Evolutionary conservation across 352 stramenopile genomes (phyloP).

Genomic region (Peronosclerospora sorghi): DNA sequence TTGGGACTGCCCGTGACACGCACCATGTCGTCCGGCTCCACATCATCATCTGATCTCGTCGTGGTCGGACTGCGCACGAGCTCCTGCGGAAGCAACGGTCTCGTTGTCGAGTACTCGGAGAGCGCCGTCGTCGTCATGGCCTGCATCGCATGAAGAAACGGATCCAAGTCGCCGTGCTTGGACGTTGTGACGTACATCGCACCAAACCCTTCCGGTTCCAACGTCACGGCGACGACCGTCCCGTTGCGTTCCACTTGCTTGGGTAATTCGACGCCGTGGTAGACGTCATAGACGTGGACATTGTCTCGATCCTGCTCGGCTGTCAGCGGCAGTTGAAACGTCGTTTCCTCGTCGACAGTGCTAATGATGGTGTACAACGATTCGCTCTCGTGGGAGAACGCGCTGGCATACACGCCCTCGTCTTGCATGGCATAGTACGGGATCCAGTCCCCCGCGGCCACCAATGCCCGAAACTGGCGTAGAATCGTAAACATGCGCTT

Average conservation of each 20-base stretch:
- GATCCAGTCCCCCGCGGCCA: conserved; percentile 33
- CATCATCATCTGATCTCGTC: neutral
- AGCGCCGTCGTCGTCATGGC: conserved; percentile 39
- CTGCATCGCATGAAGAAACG: conserved; percentile 41
- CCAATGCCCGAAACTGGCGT: conserved; percentile 39
- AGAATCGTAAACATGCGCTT: conserved; percentile 59
- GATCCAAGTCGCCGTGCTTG: conserved; percentile 11
- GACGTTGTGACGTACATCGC: conserved; percentile 29
- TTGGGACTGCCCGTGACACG: conserved; percentile 26
- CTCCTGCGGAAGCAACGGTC: conserved; percentile 29
- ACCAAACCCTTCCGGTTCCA: conserved; percentile 58
- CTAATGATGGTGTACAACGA: conserved; percentile 61
- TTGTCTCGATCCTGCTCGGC: conserved; percentile 7
- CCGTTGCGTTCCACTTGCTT: conserved; percentile 3
- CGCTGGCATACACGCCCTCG: conserved; percentile 32
- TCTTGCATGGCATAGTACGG: conserved; percentile 39
- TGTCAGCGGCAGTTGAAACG: conserved; percentile 25
- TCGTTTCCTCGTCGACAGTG: conserved; percentile 17
- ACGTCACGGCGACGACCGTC: conserved; percentile 9
- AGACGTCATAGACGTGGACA: conserved; percentile 48
- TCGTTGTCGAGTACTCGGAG: conserved; percentile 28
- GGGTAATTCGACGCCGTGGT: conserved; percentile 35
- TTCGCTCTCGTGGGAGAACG: conserved; percentile 24
- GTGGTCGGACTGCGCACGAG: conserved; percentile 13
- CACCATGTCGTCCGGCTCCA: conserved; percentile 27